phyloP scores from a whole-genome alignment of 305 asterid genomes.

The Rubia tinctorum region DNA sequence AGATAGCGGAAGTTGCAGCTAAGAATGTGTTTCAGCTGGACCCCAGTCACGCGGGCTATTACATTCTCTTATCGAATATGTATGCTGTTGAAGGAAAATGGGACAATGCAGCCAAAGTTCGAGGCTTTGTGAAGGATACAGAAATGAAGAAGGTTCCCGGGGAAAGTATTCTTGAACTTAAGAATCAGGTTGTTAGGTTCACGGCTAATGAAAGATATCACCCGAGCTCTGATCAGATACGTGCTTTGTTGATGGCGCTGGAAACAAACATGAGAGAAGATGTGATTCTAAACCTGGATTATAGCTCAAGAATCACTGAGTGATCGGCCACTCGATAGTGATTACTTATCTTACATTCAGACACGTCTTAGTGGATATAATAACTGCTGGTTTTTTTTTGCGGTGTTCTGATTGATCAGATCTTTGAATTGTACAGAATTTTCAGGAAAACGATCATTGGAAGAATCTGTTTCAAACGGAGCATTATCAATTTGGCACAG shows the following conservation, averaged over 20 bases:
- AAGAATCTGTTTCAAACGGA: background rate
- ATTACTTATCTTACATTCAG: too few species aligned
- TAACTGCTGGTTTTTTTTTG: too few species aligned
- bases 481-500: background rate
- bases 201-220: conserved; percentile 37
- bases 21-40: conserved; percentile 41
- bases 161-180: conserved; percentile 37
- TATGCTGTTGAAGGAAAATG: conserved; percentile 65
- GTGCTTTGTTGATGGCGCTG: conserved; percentile 22
- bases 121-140: conserved; percentile 43
- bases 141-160: conserved; percentile 42
- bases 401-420: too few species aligned
- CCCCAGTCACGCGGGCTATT: conserved; percentile 43
- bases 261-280: conserved; percentile 33
- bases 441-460: too few species aligned
- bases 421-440: too few species aligned
- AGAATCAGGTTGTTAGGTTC: conserved; percentile 27
- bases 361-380: too few species aligned
- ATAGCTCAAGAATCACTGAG: background rate
- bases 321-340: too few species aligned
- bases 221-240: conserved; percentile 23
- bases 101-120: conserved; percentile 54
- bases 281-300: conserved; percentile 10
- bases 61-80: conserved; percentile 53
- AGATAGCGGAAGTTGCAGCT: conserved; percentile 59